phyloP scores from a whole-genome alignment of 2,329 filamentous ascomycete genomes.

The Colletotrichum theobromicola region DNA sequence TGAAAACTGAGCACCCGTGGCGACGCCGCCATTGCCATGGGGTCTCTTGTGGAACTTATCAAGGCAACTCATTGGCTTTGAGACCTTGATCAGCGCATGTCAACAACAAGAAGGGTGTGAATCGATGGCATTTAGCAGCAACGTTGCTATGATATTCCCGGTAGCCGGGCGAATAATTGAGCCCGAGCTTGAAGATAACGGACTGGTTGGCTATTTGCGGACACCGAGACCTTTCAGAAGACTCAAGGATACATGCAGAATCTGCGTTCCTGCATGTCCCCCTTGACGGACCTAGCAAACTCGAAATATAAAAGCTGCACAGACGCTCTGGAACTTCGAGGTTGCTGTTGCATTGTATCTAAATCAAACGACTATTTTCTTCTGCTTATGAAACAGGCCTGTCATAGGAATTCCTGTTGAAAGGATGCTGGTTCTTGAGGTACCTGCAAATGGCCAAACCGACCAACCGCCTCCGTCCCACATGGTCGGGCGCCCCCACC shows the following conservation, averaged over 20 bases:
- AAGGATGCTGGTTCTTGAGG: not conserved
- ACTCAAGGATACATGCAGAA: not conserved
- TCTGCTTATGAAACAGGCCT: not conserved
- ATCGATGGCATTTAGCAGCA: not conserved
- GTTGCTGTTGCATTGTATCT: not conserved
- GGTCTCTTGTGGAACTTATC: not conserved
- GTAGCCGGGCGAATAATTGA: not conserved
- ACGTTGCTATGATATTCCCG: not conserved
- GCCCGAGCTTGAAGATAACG: not conserved
- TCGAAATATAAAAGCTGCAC: not conserved
- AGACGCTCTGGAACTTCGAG: not conserved
- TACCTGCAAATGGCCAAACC: not conserved
- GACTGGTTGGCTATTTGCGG: not conserved
- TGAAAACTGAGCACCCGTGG: not conserved
- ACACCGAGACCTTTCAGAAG: not conserved
- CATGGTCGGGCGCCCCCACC: not conserved
- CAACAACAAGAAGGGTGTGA: not conserved
- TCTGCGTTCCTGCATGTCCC: not conserved
- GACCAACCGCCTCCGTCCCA: not conserved
- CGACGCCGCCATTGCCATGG: rapidly evolving
- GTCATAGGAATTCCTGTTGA: not conserved
- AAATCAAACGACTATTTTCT: not conserved
- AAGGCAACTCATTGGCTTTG: not conserved
- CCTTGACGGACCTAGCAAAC: not conserved
- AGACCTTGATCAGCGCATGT: not conserved